Conservation (phyloP, 2,329 filamentous ascomycete genomes). For the Paracamarosporium sp. region DNA sequence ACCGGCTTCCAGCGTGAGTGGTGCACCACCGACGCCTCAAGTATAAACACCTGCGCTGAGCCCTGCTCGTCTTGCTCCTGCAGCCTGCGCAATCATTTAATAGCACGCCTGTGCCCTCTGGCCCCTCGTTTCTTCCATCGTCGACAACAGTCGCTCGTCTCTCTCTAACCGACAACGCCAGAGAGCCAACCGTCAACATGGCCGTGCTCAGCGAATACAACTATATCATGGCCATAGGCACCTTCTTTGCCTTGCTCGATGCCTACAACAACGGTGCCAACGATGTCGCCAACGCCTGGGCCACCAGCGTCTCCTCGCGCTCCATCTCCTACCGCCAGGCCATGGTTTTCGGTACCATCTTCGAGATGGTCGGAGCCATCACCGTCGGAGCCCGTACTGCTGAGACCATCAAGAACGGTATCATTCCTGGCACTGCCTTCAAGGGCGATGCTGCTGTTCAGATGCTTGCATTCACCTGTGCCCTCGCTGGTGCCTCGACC, state of each 20-base stretch:
- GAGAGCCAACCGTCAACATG: constrained; percentile 10
- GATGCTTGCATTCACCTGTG: constrained; percentile 64
- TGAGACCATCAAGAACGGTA: constrained; percentile 79
- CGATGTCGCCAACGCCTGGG: constrained; percentile 86
- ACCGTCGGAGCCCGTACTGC: constrained; percentile 62
- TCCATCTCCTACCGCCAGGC: constrained; percentile 74
- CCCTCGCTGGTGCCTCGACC: constrained; percentile 67
- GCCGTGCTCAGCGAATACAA: constrained; percentile 55
- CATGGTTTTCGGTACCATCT: constrained; percentile 54
- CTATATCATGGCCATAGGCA: constrained; percentile 79
- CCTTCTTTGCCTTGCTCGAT: constrained; percentile 76
- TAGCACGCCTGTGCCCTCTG: constrained; percentile 1
- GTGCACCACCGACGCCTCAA: background rate
- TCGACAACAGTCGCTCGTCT: background rate
- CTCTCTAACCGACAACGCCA: background rate
- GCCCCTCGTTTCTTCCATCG: background rate
- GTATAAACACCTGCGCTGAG: constrained; percentile 9
- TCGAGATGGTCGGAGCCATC: constrained; percentile 57
- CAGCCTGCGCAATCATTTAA: constrained; percentile 7
- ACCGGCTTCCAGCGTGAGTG: background rate
- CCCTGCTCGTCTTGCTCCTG: constrained; percentile 1
- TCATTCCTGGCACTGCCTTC: constrained; percentile 56
- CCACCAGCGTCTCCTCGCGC: constrained; percentile 80
- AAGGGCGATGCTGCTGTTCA: constrained; percentile 56
- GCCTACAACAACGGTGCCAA: constrained; percentile 83